Conservation (phyloP, 768 basidiomycete species). For the Rhizopogon roseolus region DNA sequence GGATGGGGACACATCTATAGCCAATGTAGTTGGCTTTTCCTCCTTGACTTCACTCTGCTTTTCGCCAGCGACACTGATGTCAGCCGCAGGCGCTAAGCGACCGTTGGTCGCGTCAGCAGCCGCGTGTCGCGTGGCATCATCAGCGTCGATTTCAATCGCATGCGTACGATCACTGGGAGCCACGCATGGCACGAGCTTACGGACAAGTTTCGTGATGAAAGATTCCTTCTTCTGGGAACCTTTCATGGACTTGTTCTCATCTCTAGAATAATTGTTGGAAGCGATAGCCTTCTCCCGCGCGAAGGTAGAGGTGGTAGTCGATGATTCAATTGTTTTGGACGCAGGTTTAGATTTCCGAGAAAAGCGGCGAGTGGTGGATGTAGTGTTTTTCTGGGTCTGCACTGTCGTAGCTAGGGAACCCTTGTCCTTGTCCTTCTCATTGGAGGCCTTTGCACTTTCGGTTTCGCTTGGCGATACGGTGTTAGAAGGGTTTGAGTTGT, state of each 20-base stretch:
- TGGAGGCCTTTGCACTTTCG: constrained; percentile 21
- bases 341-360: constrained; percentile 21
- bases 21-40: constrained; percentile 35
- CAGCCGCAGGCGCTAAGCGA: constrained; percentile 14
- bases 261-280: constrained; percentile 29
- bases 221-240: constrained; percentile 42
- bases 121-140: constrained; percentile 14
- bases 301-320: constrained; percentile 11
- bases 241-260: constrained; percentile 28
- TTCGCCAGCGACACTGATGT: constrained; percentile 20
- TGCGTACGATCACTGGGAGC: constrained; percentile 46
- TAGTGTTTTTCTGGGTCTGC: constrained; percentile 35
- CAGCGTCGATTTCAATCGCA: constrained; percentile 35
- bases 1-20: constrained; percentile 11
- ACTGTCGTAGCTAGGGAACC: constrained; percentile 41
- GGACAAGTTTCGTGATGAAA: constrained; percentile 56
- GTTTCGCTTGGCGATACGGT: constrained; percentile 29
- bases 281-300: constrained; percentile 23
- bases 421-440: constrained; percentile 37
- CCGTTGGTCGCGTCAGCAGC: constrained; percentile 14
- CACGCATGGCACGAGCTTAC: constrained; percentile 62
- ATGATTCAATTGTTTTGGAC: constrained; percentile 11
- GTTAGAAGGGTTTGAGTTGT: constrained; percentile 27
- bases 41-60: constrained; percentile 26
- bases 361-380: constrained; percentile 22